phyloP scores from a whole-genome alignment of 139 green algal genomes.

The Tetraselmis striata region DNA sequence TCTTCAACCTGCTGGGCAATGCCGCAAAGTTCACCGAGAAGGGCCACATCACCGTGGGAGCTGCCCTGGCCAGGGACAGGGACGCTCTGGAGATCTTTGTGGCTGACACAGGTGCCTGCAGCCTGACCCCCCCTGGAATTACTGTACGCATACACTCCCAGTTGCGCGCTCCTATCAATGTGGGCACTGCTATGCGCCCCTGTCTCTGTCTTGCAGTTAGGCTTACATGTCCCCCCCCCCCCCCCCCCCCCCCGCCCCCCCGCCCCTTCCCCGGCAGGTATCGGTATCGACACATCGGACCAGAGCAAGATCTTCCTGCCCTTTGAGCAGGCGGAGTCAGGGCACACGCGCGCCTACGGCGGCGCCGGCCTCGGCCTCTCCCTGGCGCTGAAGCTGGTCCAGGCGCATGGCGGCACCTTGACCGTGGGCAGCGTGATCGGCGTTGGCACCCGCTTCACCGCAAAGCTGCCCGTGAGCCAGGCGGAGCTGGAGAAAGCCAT shows the following conservation, averaged over 20 bases:
- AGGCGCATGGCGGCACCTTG: conserved; percentile 51
- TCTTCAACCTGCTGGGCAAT: conserved; percentile 57
- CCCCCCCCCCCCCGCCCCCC: too few species aligned
- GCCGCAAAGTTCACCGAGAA: conserved; percentile 53
- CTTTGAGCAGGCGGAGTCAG: conserved; percentile 61
- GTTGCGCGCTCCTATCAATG: too few species aligned
- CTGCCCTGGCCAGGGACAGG: conserved; percentile 2
- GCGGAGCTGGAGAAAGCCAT: too few species aligned
- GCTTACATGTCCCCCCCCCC: too few species aligned
- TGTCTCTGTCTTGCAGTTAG: too few species aligned
- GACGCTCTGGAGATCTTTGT: conserved; percentile 20
- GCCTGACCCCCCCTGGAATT: too few species aligned
- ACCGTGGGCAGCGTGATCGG: conserved; percentile 25
- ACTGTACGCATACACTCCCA: background rate
- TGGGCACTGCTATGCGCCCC: too few species aligned
- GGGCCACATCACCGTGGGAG: conserved; percentile 23
- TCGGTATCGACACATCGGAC: background rate
- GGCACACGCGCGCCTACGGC: conserved; percentile 58
- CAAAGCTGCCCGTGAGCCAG: too few species aligned
- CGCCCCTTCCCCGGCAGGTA: too few species aligned
- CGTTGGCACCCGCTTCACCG: conserved; percentile 50
- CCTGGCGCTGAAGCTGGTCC: conserved; percentile 57
- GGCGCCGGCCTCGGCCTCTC: conserved; percentile 64
- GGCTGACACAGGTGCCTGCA: background rate
- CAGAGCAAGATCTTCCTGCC: background rate